Conservation (phyloP, 371 early-diverging fungal species). For the Mortierella polycephala region DNA sequence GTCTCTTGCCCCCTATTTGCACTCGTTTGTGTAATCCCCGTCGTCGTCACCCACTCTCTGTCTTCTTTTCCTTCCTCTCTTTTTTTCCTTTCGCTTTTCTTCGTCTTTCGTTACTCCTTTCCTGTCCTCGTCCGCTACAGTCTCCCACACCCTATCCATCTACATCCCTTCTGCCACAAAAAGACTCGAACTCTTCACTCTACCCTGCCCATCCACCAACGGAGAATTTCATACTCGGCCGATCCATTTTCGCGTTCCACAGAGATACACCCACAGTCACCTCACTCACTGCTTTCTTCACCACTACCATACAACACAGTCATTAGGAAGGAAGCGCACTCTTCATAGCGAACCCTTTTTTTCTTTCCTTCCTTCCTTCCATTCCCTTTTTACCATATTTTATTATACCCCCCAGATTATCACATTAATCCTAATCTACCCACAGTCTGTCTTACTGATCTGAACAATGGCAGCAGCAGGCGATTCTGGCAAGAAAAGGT, state of each 20-base stretch:
- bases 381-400: neutral
- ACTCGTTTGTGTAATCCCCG: constrained; percentile 4
- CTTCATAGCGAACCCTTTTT: neutral
- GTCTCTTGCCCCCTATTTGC: neutral
- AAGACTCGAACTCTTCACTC: neutral
- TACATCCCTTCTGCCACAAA: neutral
- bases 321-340: neutral
- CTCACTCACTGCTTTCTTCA: neutral
- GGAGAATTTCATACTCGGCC: too few species aligned
- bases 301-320: neutral
- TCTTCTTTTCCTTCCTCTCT: constrained; percentile 1
- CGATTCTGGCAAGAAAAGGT: constrained; percentile 48
- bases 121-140: neutral
- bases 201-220: neutral
- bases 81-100: neutral
- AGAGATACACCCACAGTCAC: neutral
- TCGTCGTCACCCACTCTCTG: neutral
- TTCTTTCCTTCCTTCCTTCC: constrained; percentile 4
- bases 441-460: neutral
- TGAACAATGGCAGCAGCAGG: constrained; percentile 28
- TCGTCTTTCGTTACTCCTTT: neutral
- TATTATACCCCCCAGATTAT: neutral
- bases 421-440: too few species aligned
- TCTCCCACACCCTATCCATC: neutral
- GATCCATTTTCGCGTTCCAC: neutral